Evolutionary conservation across 805 yeast genomes (phyloP).

Genomic region (Teunomyces funiuensis): DNA sequence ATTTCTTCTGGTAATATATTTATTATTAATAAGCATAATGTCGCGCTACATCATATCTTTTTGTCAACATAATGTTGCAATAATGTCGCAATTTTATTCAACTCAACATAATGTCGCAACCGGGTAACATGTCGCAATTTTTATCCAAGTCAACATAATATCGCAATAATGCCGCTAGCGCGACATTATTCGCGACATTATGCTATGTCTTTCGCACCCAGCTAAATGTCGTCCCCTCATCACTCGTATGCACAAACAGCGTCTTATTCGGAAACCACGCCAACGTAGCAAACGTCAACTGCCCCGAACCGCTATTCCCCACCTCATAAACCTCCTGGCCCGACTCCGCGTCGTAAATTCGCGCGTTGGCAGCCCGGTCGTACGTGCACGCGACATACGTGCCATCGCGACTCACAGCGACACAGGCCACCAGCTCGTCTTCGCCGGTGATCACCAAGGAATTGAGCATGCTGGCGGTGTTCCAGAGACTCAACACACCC

Average conservation of each 20-base stretch:
- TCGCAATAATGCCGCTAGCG: too few relatives aligned
- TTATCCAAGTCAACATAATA: too few relatives aligned
- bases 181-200: too few relatives aligned
- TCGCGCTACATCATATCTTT: too few relatives aligned
- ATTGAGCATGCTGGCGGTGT: conserved; percentile 35
- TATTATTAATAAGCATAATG: too few relatives aligned
- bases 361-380: conserved; percentile 41
- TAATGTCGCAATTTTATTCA: too few relatives aligned
- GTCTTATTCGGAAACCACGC: conserved; percentile 38
- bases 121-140: too few relatives aligned
- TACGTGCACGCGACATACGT: conserved; percentile 43
- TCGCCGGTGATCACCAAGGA: conserved; percentile 36
- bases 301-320: conserved; percentile 29
- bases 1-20: too few relatives aligned
- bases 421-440: conserved; percentile 43
- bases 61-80: too few relatives aligned
- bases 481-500: conserved; percentile 56
- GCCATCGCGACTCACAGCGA: conserved; percentile 48
- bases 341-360: conserved; percentile 36
- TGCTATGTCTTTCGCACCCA: conserved; percentile 15
- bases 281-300: conserved; percentile 24
- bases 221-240: conserved; percentile 29
- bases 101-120: too few relatives aligned
- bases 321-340: conserved; percentile 30
- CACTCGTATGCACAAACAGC: conserved; percentile 29